A percentile compares a stretch with the other conserved stretches of the same genome.
Conservation (phyloP, 164 flowering plant species). For the Tetracentron sinense region DNA sequence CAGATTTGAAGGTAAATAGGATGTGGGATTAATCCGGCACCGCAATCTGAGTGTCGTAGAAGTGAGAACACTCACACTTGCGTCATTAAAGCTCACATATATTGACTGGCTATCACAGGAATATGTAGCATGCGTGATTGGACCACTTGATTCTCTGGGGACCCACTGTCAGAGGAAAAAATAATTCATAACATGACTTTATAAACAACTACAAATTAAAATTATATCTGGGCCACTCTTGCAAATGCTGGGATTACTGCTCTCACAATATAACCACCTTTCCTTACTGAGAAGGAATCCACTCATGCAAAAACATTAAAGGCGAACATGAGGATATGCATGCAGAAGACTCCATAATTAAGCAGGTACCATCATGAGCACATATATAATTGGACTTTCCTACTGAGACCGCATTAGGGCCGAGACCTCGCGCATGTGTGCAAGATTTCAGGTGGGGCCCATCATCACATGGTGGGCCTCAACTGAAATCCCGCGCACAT, state of each 20-base stretch:
- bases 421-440: too few species aligned
- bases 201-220: background rate
- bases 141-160: constrained; percentile 57
- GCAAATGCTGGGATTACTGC: background rate
- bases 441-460: too few species aligned
- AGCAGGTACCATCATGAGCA: background rate
- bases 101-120: constrained; percentile 90
- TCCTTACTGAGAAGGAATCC: background rate
- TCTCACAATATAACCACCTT: background rate
- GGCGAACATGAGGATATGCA: background rate
- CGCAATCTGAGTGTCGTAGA: constrained; percentile 55
- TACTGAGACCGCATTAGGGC: too few species aligned
- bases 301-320: background rate
- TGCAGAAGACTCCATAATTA: background rate
- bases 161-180: constrained; percentile 47
- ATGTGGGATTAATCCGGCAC: constrained; percentile 62
- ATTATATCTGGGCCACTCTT: background rate
- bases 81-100: constrained; percentile 79
- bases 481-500: too few species aligned
- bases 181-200: background rate
- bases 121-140: constrained; percentile 83
- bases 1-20: constrained; percentile 64
- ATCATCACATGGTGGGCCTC: too few species aligned
- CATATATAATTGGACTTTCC: too few species aligned
- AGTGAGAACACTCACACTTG: constrained; percentile 62